phyloP scores from a whole-genome alignment of 78 protist genomes.

The Dictyostelium brefeldianum region DNA sequence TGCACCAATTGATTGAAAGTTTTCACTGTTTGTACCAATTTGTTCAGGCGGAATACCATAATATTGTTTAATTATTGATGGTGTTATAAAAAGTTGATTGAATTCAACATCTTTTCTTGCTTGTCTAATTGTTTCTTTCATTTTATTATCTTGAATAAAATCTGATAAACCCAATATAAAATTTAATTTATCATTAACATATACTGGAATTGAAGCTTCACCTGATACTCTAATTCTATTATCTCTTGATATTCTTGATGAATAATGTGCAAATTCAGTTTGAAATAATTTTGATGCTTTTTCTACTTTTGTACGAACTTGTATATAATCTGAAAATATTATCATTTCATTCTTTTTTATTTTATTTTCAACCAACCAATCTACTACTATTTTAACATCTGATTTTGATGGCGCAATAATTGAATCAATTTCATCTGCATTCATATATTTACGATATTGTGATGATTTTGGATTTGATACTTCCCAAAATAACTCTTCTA shows the following conservation, averaged over 20 bases:
- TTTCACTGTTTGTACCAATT: neutral
- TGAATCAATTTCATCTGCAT: neutral
- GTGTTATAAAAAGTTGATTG: neutral
- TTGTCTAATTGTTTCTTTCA: neutral
- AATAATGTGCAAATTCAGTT: neutral
- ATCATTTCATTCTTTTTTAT: neutral
- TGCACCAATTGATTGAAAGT: neutral
- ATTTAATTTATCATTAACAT: constrained; percentile 33
- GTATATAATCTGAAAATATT: constrained; percentile 15
- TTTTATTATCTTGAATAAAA: constrained; percentile 35
- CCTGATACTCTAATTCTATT: constrained; percentile 30
- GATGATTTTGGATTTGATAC: neutral
- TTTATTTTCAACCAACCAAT: neutral
- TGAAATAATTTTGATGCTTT: constrained; percentile 16
- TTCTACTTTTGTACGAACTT: constrained; percentile 3
- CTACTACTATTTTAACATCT: neutral
- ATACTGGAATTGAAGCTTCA: constrained; percentile 20
- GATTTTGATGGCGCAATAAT: neutral
- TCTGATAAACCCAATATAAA: constrained; percentile 71
- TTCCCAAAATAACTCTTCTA: constrained; percentile 21
- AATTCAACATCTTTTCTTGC: neutral
- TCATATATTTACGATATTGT: neutral
- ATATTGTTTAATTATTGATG: neutral
- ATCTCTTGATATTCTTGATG: neutral
- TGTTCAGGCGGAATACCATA: neutral